These are phyloP conservation scores for Emmonsiellopsis sp. DNA, from an alignment of 2,329 filamentous ascomycete species.

Conservation along the genomic window DNA sequence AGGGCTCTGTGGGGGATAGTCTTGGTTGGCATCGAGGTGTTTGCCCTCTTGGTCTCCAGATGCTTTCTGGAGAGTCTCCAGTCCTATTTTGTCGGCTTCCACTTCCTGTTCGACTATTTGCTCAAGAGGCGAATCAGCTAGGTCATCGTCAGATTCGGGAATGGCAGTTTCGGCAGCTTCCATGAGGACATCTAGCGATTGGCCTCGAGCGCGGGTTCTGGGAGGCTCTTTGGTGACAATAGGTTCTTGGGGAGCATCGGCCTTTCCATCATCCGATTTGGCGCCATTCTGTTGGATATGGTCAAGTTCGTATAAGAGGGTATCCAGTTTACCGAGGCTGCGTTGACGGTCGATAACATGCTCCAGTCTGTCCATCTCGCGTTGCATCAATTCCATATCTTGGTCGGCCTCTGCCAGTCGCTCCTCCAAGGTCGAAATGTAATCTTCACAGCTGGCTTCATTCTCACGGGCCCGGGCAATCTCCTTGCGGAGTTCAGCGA, in stretches of 20 bases:
- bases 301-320: slow-evolving; percentile 82
- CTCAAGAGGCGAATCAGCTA: slow-evolving; percentile 24
- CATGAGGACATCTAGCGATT: slow-evolving; percentile 32
- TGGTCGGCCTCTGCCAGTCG: slow-evolving; percentile 91
- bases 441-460: slow-evolving; percentile 84
- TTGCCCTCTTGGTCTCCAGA: slow-evolving; percentile 19
- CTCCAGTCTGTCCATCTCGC: slow-evolving; percentile 87
- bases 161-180: slow-evolving; percentile 37
- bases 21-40: slow-evolving; percentile 18
- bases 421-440: slow-evolving; percentile 94
- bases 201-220: slow-evolving; percentile 22
- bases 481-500: slow-evolving; percentile 83
- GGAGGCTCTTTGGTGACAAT: slow-evolving; percentile 13
- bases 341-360: slow-evolving; percentile 92
- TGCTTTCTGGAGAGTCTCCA: slow-evolving; percentile 27
- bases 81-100: slow-evolving; percentile 20
- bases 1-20: slow-evolving; percentile 53
- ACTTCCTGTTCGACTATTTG: slow-evolving; percentile 14
- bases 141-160: slow-evolving; percentile 35
- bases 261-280: slow-evolving; percentile 23
- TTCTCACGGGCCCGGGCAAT: slow-evolving; percentile 80
- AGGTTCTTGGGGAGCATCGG: slow-evolving; percentile 13
- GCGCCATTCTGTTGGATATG: slow-evolving; percentile 54
- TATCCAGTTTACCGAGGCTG: slow-evolving; percentile 89
- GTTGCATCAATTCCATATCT: slow-evolving; percentile 92